Conservation (phyloP, 1,284 basidiomycete species). For the Laetiporus sulphureus region DNA sequence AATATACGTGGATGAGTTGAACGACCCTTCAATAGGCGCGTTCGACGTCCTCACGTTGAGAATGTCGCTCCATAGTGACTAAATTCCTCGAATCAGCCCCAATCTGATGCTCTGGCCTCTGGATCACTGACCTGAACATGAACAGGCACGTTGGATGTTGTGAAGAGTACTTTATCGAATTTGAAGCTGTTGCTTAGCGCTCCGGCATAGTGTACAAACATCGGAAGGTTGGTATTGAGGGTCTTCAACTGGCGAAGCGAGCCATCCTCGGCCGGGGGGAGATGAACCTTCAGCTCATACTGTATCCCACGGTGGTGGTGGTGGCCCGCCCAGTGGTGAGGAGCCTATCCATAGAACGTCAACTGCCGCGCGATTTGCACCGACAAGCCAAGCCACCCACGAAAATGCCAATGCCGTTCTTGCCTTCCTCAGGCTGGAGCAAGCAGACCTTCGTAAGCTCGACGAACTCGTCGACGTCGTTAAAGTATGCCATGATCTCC, state of each 20-base stretch:
- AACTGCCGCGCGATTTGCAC: not conserved
- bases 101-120: not conserved
- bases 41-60: slow-evolving; percentile 27
- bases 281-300: slow-evolving; percentile 16
- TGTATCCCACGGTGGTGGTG: slow-evolving; percentile 3
- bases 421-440: slow-evolving; percentile 13
- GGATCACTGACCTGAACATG: slow-evolving; percentile 11
- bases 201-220: slow-evolving; percentile 17
- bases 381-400: slow-evolving; percentile 13
- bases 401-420: slow-evolving; percentile 22
- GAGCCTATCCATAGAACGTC: slow-evolving; percentile 10
- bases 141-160: slow-evolving; percentile 14
- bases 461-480: slow-evolving; percentile 11
- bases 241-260: slow-evolving; percentile 9
- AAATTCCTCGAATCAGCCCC: not conserved
- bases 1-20: slow-evolving; percentile 28
- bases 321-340: slow-evolving; percentile 6
- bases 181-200: slow-evolving; percentile 11
- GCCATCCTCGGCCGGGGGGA: slow-evolving; percentile 12
- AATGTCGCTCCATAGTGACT: slow-evolving; percentile 28
- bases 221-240: slow-evolving; percentile 18
- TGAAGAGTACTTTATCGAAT: slow-evolving; percentile 14
- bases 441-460: slow-evolving; percentile 17
- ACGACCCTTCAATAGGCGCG: slow-evolving; percentile 32
- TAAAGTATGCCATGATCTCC: slow-evolving; percentile 15